phyloP scores from a whole-genome alignment of 179 eudicot genomes.

The Spergularia azorica region DNA sequence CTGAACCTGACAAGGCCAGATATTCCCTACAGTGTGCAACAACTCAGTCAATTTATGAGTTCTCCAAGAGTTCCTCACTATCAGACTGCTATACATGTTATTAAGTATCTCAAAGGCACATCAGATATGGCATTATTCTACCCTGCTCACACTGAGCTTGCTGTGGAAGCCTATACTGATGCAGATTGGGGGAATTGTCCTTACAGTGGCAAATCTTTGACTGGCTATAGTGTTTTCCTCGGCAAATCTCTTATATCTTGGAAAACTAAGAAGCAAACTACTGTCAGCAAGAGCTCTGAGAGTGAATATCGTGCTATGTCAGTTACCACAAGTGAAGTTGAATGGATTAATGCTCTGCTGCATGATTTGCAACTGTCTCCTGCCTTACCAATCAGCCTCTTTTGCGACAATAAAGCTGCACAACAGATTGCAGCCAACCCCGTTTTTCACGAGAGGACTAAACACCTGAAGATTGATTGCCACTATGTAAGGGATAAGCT shows the following conservation, averaged over 20 bases:
- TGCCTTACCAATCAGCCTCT: background rate
- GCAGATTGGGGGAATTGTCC: background rate
- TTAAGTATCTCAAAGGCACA: background rate
- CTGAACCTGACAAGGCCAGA: background rate
- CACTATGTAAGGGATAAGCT: background rate
- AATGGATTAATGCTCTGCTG: background rate
- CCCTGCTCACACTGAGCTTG: background rate
- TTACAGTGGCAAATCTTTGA: background rate
- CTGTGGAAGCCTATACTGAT: background rate
- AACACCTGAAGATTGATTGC: background rate
- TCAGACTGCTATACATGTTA: background rate
- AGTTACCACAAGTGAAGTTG: background rate
- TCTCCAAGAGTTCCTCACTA: background rate
- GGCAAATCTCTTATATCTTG: background rate
- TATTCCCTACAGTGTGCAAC: background rate
- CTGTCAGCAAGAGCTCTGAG: background rate
- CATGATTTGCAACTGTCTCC: background rate
- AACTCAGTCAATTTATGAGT: background rate
- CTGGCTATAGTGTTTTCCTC: background rate
- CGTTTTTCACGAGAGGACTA: background rate
- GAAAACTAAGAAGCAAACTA: slow-evolving; percentile 2
- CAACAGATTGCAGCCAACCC: background rate
- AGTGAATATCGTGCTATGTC: background rate
- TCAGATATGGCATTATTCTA: background rate
- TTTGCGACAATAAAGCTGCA: background rate